Base-by-base conservation (phyloP, 257 asterid genomes). In the Solanum ossicruentum region DNA sequence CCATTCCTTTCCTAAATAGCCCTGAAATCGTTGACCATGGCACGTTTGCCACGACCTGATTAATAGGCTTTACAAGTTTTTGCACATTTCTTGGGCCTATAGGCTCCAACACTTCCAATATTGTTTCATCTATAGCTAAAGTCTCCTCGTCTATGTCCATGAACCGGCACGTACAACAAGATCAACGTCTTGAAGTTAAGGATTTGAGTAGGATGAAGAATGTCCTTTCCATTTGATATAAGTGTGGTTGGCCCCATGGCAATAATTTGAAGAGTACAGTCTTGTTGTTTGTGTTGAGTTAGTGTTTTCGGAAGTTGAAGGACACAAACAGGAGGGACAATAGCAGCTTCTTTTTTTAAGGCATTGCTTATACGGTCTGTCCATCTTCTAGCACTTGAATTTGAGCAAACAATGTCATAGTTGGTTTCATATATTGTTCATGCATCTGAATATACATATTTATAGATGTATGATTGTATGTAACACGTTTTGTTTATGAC, bases 191-290 rank as follows among this genome's bases (percentile, higher is more conserved):
- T 63, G 55, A 89, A 81, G n/a, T 28, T 83, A 72, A 80, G 85
- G 2, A 82, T 81, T 9, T 88, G 87, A 3, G 86, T 86, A 0
- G 79, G 84, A 8, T 84, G 75, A 3, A 88, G 85, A 54, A 85
- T 65, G 16, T 60, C 58, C 70, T 86, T 83, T 90, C 92, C 91
- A 87, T 86, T 2, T 26, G 88, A 81, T 87, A 87, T 26, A 89
- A 77, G 12, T 89, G 91, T 23, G 90, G 92, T 7, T 93, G 92
- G 93, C 12, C 94, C 93, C 15, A 92, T 75, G 10, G 90, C 90
- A 1, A 90, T 20, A 16, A 58, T 56, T 28, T 84, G 92, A 52
- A 92, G 94, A 12, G 85, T 15, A 61, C 88, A 92, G 10, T 88
- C 90, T 56, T 92, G 91, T 73, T 88, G 92, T 43, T 90, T 87